These are phyloP conservation scores for Cymbopogon citratus DNA, from an alignment of 176 grass and related monocot genomes.

Conservation along the genomic window DNA sequence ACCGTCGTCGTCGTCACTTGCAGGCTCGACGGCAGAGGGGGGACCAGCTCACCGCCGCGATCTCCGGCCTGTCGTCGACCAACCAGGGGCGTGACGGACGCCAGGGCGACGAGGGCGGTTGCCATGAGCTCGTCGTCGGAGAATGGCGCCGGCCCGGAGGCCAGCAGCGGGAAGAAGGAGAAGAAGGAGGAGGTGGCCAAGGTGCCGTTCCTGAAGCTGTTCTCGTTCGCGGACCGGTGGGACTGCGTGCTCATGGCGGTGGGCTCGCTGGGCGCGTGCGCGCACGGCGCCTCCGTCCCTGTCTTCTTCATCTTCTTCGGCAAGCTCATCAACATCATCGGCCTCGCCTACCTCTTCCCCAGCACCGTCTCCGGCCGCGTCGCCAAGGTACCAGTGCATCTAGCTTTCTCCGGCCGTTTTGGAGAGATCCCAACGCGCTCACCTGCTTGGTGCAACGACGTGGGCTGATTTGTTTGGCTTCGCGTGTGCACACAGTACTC, in stretches of 20 bases:
- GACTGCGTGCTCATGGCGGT: conserved; percentile 85
- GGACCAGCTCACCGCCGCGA: background rate
- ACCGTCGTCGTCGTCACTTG: too few relatives aligned
- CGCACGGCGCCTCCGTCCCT: conserved; percentile 90
- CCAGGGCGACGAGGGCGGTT: background rate
- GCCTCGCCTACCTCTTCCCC: conserved; percentile 90
- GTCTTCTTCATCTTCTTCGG: conserved; percentile 99
- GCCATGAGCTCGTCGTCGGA: conserved; percentile 41
- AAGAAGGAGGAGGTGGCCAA: conserved; percentile 19
- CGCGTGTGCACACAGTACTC: conserved; percentile 53
- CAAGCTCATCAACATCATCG: conserved; percentile 99
- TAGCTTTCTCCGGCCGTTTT: background rate
- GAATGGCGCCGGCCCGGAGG: conserved; percentile 25
- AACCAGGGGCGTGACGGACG: background rate
- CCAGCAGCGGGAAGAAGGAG: background rate
- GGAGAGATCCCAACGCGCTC: background rate
- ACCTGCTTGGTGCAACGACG: background rate
- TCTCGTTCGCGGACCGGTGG: conserved; percentile 94
- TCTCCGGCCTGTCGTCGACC: conserved; percentile 14
- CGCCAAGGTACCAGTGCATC: conserved; percentile 81
- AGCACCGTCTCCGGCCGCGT: conserved; percentile 65
- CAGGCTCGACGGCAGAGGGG: background rate
- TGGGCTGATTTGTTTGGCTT: background rate
- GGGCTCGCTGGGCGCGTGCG: conserved; percentile 82
- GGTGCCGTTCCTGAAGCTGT: conserved; percentile 95